Evolutionary conservation across 2,329 filamentous ascomycete species (phyloP), one percentile per base, ranked within the genome.

Genomic region (Penicillium sp.): DNA sequence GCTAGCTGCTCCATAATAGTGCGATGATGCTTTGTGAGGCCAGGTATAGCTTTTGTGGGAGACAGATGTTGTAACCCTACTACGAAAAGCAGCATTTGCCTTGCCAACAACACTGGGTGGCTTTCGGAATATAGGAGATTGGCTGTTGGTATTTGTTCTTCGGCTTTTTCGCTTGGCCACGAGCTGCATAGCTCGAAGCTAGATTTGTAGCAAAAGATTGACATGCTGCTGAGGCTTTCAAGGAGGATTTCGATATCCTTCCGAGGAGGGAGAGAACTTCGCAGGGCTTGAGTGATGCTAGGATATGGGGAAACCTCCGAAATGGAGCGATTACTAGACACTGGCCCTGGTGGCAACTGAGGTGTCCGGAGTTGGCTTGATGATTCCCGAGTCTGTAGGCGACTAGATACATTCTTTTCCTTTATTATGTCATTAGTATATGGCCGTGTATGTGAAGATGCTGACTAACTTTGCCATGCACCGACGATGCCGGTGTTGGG

Each of bases 61-160:
- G 50, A 50, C 13, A 64, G 54, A 55, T 46, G 41, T 59, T 73
- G 72, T 6, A 75, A 48, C 10, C 70, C 61, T 9, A 67, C 68
- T 10, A 68, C 71, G 23, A 75, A 62, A 0, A 70, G 48, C 15
- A 77, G 65, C 58, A 77, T 69, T 38, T 64, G 64, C 17, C 65
- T 71, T 31, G 73, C 73, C 12, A 77, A 50, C 3, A 74, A 35
- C 6, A 75, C 65, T 0, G 73, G 73, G 55, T 76, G 73, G 21
- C 55, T 58, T 45, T 65, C 48, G 5, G 61, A 51, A 49, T 41
- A 31, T 19, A 52, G 59, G 55, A 9, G 57, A 35, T 37, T 58
- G 45, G 47, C 21, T 27, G 37, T 21, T 27, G 47, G 47, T 12
- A 49, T 37, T 38, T 49, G 47, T n/a, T n/a, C 21, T 38, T 49